Conservation (phyloP, 805 yeast species). For the Deakozyma indianensis region DNA sequence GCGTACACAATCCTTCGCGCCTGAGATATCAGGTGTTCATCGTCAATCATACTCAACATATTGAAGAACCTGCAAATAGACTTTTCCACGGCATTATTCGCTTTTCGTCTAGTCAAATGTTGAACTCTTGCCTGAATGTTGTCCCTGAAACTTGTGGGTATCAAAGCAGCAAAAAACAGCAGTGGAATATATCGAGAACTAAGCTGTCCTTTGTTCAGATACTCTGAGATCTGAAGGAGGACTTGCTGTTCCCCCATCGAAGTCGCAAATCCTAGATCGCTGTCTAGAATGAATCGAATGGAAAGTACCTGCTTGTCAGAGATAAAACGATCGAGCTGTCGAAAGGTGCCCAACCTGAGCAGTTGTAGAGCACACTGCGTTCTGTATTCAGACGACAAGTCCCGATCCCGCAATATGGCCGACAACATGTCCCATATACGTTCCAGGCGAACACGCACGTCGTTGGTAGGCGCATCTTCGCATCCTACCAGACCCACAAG, state of each 20-base stretch:
- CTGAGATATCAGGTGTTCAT: neutral
- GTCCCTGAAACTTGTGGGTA: neutral
- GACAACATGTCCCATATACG: neutral
- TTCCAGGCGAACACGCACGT: too few relatives aligned
- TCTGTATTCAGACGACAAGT: neutral
- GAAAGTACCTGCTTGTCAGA: neutral
- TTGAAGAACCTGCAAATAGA: neutral
- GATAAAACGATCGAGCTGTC: neutral
- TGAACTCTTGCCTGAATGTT: neutral
- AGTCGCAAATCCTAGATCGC: neutral
- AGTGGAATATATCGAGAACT: neutral
- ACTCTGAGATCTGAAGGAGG: neutral
- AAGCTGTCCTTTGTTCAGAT: neutral
- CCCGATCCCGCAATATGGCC: neutral
- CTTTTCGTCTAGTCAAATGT: neutral
- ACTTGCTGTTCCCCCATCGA: neutral
- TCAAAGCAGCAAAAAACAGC: neutral
- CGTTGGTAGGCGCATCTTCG: neutral
- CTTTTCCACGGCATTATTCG: neutral
- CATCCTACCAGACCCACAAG: neutral
- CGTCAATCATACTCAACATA: neutral
- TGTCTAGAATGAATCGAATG: neutral
- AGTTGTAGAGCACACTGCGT: neutral
- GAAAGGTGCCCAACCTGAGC: neutral
- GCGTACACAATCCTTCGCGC: neutral